These are phyloP conservation scores for Euphrasia arctica DNA, from an alignment of 305 asterid genomes.

Conservation along the genomic window DNA sequence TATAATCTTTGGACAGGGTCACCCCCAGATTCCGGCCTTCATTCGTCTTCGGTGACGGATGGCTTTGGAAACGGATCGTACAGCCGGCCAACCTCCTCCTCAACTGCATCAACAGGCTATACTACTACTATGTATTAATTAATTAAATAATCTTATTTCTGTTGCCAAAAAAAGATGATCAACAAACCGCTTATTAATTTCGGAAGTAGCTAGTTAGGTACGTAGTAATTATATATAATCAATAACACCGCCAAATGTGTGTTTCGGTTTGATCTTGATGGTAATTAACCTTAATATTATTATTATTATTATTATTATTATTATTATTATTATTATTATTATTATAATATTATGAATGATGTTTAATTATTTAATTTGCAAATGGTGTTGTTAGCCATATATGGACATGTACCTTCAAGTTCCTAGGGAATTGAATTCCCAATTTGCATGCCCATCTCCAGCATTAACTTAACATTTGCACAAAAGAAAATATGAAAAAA, in stretches of 20 bases:
- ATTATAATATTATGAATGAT: no score
- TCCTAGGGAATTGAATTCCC: conserved; percentile 29
- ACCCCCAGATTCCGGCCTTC: conserved; percentile 67
- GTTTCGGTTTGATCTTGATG: no score
- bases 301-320: neutral
- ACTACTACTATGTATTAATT: neutral
- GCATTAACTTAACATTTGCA: conserved; percentile 6
- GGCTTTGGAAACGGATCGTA: conserved; percentile 51
- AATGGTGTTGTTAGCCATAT: conserved; percentile 26
- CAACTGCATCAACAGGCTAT: conserved; percentile 46
- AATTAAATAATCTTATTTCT: no score
- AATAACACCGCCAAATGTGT: neutral
- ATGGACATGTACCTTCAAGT: conserved; percentile 32
- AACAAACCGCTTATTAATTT: neutral
- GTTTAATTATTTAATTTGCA: neutral
- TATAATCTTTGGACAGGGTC: conserved; percentile 40
- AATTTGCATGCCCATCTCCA: conserved; percentile 40
- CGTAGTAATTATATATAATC: no score
- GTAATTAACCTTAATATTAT: no score
- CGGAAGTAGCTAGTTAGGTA: neutral
- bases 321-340: neutral
- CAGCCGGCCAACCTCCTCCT: conserved; percentile 35
- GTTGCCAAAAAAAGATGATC: neutral
- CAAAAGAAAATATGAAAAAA: neutral
- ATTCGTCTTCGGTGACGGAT: conserved; percentile 65